Base-by-base conservation (phyloP, 176 grass and related monocot species). In the Metroxylon sagu region DNA sequence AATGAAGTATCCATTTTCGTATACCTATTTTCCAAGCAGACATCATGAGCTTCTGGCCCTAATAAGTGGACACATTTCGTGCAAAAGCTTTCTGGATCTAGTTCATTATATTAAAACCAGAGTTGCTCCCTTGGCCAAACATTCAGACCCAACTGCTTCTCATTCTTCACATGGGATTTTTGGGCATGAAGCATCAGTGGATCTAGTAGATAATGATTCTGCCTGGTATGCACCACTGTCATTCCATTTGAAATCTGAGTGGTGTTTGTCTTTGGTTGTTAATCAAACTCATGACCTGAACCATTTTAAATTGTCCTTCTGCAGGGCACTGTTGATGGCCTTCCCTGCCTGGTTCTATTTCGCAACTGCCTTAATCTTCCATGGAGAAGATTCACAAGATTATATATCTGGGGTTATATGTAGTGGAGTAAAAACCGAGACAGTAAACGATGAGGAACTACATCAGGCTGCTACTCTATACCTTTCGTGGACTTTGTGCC, bases 311-410 rank as follows among this genome's bases (percentile, higher is more conserved):
- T 68, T 60, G 8, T 48, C 39, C 19, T 18, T 39, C 35, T 84
- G 67, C 86, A 95, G 90, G 90, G 66, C 54, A 26, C 66, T 87
- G 77, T 64, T 79, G 70, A 61, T 76, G 17, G 83, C 71, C 78
- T 95, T 87, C 39, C 86, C 86, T 66, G 67, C 29, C 76, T 95
- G 86, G 90, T 90, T 86, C 64, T 71, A 15, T 74, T 95, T 90
- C 68, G 77, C 90, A 71, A 74, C 50, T 68, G 57, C 83, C 62
- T 79, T 95, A 74, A 73, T 95, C 53, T 95, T 95, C 54, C 50
- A 76, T 43, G 51, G 43, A 80, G 48, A 79, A 57, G 68, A 27
- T 65, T 81, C 77, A 10, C 61, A 77, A 72, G 80, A 66, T 61
- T 77, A 68, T 81, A 53, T 95, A 68, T 74, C 86, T 59, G 54